Conservation (phyloP, 208 protist species). For the Crithidia mellificae region DNA sequence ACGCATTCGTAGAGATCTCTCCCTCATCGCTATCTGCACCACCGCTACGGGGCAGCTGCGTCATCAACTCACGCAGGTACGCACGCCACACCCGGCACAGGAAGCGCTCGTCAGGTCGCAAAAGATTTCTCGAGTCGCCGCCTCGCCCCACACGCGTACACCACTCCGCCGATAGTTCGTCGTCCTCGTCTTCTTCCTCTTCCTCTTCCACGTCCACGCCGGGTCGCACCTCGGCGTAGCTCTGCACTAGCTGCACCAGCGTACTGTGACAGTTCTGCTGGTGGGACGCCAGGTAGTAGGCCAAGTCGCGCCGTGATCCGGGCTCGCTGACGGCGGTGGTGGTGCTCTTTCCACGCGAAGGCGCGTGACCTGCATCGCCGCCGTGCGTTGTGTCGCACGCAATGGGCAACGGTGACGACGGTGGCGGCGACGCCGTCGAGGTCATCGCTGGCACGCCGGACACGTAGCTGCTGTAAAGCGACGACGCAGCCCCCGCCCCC, state of each 20-base stretch:
- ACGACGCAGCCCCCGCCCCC: not conserved
- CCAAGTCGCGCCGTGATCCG: conserved; percentile 11
- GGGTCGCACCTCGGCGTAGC: conserved; percentile 17
- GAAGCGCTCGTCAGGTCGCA: conserved; percentile 3
- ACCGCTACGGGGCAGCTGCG: not conserved
- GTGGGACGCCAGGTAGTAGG: conserved; percentile 18
- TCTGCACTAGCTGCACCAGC: conserved; percentile 32
- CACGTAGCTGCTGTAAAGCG: conserved; percentile 25
- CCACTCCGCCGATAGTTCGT: not conserved
- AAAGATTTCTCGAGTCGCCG: too few species aligned
- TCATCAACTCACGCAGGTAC: conserved; percentile 19
- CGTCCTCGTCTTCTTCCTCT: not conserved
- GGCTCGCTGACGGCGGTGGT: too few species aligned
- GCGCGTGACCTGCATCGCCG: not conserved
- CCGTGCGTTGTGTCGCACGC: not conserved
- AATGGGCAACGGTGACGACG: not conserved
- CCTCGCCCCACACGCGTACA: too few species aligned
- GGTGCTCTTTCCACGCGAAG: not conserved
- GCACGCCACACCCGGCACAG: conserved; percentile 15
- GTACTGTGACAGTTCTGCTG: conserved; percentile 7
- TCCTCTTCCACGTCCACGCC: not conserved
- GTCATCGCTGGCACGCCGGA: not conserved
- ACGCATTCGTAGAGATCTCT: not conserved
- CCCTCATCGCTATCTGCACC: not conserved
- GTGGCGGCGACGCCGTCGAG: not conserved